Conservation (phyloP, 2,329 filamentous ascomycete genomes). For the Neonectria magnoliae region DNA sequence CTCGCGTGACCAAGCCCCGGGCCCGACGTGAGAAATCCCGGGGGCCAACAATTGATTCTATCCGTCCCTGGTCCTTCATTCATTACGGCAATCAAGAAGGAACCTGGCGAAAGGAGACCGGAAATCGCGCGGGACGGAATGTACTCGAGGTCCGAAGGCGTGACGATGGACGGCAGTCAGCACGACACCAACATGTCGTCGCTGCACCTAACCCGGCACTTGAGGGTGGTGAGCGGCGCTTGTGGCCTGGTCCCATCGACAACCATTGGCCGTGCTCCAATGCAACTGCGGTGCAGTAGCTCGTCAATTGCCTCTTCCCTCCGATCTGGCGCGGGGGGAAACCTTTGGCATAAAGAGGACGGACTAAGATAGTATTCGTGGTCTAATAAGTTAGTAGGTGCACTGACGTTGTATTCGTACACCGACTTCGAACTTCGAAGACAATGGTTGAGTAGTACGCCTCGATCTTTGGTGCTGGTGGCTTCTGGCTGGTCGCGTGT, state of each 20-base stretch:
- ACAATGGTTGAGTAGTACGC: background rate
- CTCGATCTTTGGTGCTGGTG: background rate
- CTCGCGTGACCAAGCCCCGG: constrained; percentile 20
- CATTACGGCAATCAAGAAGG: background rate
- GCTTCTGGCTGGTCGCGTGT: constrained; percentile 4
- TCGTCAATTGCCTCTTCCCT: constrained; percentile 7
- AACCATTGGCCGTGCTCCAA: constrained; percentile 16
- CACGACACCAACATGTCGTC: constrained; percentile 10
- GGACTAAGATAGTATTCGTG: background rate
- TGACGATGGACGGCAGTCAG: constrained; percentile 20
- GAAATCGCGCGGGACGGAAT: background rate
- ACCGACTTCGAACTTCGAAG: constrained; percentile 7
- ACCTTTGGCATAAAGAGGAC: constrained; percentile 5
- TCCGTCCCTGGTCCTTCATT: constrained; percentile 2
- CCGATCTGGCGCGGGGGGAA: constrained; percentile 18
- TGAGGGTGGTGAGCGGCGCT: constrained; percentile 16
- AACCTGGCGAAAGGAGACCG: constrained; percentile 4
- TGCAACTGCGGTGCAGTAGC: constrained; percentile 24
- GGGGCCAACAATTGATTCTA: constrained; percentile 9
- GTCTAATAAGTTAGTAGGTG: background rate
- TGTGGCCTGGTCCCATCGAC: constrained; percentile 2
- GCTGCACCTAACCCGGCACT: constrained; percentile 19
- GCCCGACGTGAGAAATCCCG: constrained; percentile 4
- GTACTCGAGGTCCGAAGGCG: background rate
- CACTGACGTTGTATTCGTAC: constrained; percentile 8